Conservation (phyloP, 2,329 filamentous ascomycete species). For the Blastomyces parvus region DNA sequence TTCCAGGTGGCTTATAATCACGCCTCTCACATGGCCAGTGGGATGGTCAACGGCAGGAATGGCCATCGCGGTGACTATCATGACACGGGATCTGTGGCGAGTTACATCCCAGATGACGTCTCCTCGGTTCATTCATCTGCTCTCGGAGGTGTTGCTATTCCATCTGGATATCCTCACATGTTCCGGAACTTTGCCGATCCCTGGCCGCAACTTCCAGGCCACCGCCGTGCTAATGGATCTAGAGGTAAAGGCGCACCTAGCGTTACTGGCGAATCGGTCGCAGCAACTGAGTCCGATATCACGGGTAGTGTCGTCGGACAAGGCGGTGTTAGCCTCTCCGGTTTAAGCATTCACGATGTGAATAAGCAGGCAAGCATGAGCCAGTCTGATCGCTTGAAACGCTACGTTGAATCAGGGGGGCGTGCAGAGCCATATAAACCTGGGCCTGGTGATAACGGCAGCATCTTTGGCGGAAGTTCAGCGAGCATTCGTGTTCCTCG, state of each 20-base stretch:
- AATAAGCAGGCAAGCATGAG: constrained; percentile 64
- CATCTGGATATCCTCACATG: constrained; percentile 82
- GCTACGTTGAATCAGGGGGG: constrained; percentile 81
- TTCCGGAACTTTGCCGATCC: constrained; percentile 86
- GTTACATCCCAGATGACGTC: constrained; percentile 93
- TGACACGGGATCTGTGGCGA: constrained; percentile 80
- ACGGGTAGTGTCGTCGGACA: constrained; percentile 68
- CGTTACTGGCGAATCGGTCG: constrained; percentile 83
- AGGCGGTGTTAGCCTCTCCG: constrained; percentile 79
- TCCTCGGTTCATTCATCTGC: constrained; percentile 91
- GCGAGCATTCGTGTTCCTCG: constrained; percentile 42
- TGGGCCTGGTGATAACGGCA: constrained; percentile 47
- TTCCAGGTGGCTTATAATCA: constrained; percentile 72
- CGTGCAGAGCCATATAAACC: constrained; percentile 50
- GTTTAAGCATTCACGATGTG: constrained; percentile 63
- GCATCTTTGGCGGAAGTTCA: constrained; percentile 56
- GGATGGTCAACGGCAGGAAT: constrained; percentile 44
- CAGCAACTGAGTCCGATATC: constrained; percentile 81
- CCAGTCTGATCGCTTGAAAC: constrained; percentile 83
- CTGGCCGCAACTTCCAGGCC: constrained; percentile 75
- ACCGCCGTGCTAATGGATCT: constrained; percentile 54
- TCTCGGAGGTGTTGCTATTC: constrained; percentile 72
- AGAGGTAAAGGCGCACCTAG: constrained; percentile 63
- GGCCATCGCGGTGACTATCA: constrained; percentile 45
- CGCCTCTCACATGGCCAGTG: constrained; percentile 50